Conservation (phyloP, 1,284 basidiomycete genomes). For the Pascua guehoae region DNA sequence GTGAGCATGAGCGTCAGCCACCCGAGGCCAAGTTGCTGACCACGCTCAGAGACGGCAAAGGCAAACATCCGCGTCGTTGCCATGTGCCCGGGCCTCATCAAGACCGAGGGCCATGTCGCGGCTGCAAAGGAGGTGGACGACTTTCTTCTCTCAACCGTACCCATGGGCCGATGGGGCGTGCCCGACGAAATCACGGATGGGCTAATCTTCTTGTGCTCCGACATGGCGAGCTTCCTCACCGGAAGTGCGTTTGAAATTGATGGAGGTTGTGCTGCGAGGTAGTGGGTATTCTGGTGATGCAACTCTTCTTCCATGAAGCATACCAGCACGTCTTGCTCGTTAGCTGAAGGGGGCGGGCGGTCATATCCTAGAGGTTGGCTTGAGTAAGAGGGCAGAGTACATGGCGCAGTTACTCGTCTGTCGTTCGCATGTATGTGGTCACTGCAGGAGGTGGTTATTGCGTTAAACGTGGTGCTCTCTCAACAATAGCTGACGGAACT, state of each 20-base stretch:
- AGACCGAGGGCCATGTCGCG: constrained; percentile 18
- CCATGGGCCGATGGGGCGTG: constrained; percentile 27
- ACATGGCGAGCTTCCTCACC: constrained; percentile 32
- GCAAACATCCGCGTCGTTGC: not conserved
- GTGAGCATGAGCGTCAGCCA: constrained; percentile 13
- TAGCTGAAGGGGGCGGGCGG: no score
- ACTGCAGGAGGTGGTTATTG: no score
- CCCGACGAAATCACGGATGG: constrained; percentile 35
- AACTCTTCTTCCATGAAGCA: no score
- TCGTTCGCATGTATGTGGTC: no score
- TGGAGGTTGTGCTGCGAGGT: not conserved
- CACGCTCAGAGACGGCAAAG: not conserved
- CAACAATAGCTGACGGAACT: no score
- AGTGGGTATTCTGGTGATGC: no score
- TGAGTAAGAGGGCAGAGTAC: no score
- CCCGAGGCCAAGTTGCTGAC: constrained; percentile 10
- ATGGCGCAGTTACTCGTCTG: no score
- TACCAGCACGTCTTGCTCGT: no score
- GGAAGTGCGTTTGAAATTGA: constrained; percentile 19
- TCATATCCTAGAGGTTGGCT: no score
- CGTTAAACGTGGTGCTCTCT: no score
- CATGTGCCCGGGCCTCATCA: constrained; percentile 8
- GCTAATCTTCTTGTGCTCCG: constrained; percentile 24
- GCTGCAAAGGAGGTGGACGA: constrained; percentile 20
- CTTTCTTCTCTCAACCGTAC: constrained; percentile 16